phyloP scores from a whole-genome alignment of 768 basidiomycete species.

The Sporobolomyces roseus region DNA sequence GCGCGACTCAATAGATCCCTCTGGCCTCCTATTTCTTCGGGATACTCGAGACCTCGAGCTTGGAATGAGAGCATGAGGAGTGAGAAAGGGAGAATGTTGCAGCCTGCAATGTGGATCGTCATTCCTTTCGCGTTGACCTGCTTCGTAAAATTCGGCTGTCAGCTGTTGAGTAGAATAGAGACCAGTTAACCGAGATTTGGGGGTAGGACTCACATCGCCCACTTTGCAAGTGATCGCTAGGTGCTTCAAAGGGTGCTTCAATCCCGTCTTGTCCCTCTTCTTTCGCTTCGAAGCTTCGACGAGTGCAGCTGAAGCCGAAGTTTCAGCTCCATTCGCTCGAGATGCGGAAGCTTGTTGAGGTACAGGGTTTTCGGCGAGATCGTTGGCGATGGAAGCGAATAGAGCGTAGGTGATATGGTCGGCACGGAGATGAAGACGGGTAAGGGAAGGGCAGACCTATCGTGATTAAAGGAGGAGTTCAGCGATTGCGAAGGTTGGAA shows the following conservation, averaged over 20 bases:
- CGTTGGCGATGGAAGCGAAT: conserved; percentile 1
- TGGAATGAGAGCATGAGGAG: conserved; percentile 6
- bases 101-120: not conserved
- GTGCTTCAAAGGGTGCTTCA: not conserved
- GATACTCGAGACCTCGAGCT: conserved; percentile 8
- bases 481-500: too few relatives aligned
- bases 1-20: conserved; percentile 15
- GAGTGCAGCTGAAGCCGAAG: not conserved
- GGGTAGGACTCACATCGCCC: too few relatives aligned
- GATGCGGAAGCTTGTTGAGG: too few relatives aligned
- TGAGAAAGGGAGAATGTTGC: not conserved
- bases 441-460: conserved; percentile 11
- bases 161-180: not conserved
- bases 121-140: not conserved
- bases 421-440: conserved; percentile 11
- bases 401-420: conserved; percentile 20
- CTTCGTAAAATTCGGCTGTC: too few relatives aligned
- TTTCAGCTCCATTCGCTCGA: not conserved
- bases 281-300: not conserved
- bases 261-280: not conserved
- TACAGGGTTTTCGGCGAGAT: not conserved
- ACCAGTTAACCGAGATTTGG: too few relatives aligned
- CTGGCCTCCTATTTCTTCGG: conserved; percentile 23
- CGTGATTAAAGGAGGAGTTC: not conserved
- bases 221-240: not conserved